Evolutionary conservation across 768 basidiomycete genomes (phyloP).

Genomic region (Leccinum ochraceum): DNA sequence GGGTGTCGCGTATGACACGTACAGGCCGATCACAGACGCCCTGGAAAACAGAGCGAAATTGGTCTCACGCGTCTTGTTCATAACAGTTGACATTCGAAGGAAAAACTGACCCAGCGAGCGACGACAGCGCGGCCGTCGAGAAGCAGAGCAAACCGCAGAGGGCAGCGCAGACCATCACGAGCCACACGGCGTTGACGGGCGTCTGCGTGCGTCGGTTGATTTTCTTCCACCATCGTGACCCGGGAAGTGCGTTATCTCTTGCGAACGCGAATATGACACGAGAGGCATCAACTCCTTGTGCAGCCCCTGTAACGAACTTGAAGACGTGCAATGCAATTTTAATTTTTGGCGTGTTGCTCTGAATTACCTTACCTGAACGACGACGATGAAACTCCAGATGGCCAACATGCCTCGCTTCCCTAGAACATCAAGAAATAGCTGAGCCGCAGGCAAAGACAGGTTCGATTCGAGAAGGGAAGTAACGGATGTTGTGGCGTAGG

Average conservation of each 20-base stretch:
- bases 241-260: conserved; percentile 73
- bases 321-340: background rate
- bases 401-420: conserved; percentile 72
- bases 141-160: conserved; percentile 68
- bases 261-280: conserved; percentile 77
- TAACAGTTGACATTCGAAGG: background rate
- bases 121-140: conserved; percentile 59
- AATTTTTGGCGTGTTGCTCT: background rate
- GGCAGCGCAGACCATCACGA: conserved; percentile 58
- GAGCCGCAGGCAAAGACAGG: conserved; percentile 70
- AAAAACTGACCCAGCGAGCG: conserved; percentile 60
- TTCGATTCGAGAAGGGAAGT: conserved; percentile 45
- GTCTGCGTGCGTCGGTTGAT: conserved; percentile 62
- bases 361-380: conserved; percentile 47
- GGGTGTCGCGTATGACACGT: conserved; percentile 60
- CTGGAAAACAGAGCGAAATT: conserved; percentile 32
- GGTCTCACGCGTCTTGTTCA: background rate
- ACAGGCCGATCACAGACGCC: conserved; percentile 69
- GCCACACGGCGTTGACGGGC: conserved; percentile 76
- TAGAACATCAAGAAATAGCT: conserved; percentile 64
- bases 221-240: conserved; percentile 68
- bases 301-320: conserved; percentile 74
- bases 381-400: conserved; percentile 70
- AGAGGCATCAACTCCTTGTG: conserved; percentile 73
- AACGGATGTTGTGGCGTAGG: conserved; percentile 61